phyloP scores from a whole-genome alignment of 176 grass and related monocot species.

The Dactylis glomerata region DNA sequence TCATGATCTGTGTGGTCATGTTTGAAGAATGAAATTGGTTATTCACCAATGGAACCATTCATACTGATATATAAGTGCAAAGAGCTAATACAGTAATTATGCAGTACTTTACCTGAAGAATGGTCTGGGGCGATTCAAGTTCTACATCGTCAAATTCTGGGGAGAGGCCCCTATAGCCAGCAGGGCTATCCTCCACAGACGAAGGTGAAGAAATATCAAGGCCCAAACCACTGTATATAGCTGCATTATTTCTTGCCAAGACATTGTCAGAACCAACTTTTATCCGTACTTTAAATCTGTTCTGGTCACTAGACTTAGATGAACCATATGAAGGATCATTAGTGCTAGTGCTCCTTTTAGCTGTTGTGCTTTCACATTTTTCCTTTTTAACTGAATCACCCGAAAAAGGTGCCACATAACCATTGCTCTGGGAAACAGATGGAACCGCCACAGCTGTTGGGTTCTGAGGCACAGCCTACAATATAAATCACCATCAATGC shows the following conservation, averaged over 20 bases:
- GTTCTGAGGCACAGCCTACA: conserved; percentile 58
- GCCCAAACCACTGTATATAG: conserved; percentile 87
- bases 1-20: conserved; percentile 72
- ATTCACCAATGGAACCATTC: conserved; percentile 16
- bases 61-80: conserved; percentile 19
- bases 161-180: conserved; percentile 51
- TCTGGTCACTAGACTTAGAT: conserved; percentile 55
- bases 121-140: conserved; percentile 75
- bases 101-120: conserved; percentile 72
- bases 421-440: conserved; percentile 52
- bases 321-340: conserved; percentile 48
- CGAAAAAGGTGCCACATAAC: conserved; percentile 24
- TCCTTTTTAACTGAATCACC: conserved; percentile 61
- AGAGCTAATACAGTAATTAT: conserved; percentile 17
- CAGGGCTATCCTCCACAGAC: conserved; percentile 78
- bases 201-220: conserved; percentile 92
- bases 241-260: conserved; percentile 73
- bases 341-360: conserved; percentile 31
- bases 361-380: conserved; percentile 25
- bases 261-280: conserved; percentile 78
- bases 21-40: conserved; percentile 27
- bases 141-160: conserved; percentile 51
- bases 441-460: conserved; percentile 36
- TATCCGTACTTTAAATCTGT: conserved; percentile 91
- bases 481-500: conserved; percentile 41